A percentile compares a stretch with the other conserved stretches of the same genome.
Conservation (phyloP, 2,329 filamentous ascomycete genomes). For the Xylogone sp. region DNA sequence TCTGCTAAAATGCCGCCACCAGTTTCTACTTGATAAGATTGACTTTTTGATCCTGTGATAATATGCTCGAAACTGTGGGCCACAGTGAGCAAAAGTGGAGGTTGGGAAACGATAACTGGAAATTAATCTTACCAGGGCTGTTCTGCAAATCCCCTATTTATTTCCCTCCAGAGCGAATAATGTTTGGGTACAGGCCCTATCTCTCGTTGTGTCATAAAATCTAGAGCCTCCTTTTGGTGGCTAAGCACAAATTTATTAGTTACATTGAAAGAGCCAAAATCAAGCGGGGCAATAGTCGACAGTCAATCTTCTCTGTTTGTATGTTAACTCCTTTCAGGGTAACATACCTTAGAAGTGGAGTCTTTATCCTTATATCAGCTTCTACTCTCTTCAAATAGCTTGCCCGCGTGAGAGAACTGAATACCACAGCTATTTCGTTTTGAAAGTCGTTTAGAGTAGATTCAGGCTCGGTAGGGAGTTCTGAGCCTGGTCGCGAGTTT, state of each 20-base stretch:
- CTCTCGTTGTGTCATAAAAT: constrained; percentile 36
- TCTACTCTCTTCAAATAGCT: constrained; percentile 6
- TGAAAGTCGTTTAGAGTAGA: constrained; percentile 4
- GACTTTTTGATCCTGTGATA: constrained; percentile 65
- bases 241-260: constrained; percentile 17
- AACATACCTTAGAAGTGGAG: constrained; percentile 6
- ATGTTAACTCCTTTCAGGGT: too few species aligned
- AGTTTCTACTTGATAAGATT: constrained; percentile 55
- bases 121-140: too few species aligned
- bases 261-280: background rate
- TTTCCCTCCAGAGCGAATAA: constrained; percentile 30
- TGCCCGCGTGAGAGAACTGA: constrained; percentile 10
- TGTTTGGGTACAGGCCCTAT: constrained; percentile 26
- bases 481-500: constrained; percentile 3
- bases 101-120: constrained; percentile 16
- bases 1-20: constrained; percentile 56
- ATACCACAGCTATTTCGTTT: constrained; percentile 4
- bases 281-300: too few species aligned
- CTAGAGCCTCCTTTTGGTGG: constrained; percentile 34
- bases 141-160: constrained; percentile 13
- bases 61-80: too few species aligned
- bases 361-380: constrained; percentile 6
- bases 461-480: too few species aligned
- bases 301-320: too few species aligned
- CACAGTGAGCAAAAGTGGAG: too few species aligned